Evolutionary conservation across 2,329 filamentous ascomycete species (phyloP).

Genomic region (Pezicula radicicola): DNA sequence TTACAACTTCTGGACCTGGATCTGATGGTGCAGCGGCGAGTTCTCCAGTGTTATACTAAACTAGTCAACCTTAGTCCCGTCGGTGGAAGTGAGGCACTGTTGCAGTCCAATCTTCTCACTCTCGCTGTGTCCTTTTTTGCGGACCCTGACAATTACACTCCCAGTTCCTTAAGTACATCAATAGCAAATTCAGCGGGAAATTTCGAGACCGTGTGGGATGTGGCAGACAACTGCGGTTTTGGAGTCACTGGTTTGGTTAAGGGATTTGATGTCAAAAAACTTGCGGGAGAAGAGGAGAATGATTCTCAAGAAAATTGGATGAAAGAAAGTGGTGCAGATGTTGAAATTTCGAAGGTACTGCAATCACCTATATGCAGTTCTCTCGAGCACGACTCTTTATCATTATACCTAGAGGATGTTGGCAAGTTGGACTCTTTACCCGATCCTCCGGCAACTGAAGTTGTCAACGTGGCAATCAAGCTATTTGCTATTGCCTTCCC

Average conservation of each 20-base stretch:
- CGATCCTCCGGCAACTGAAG: conserved; percentile 85
- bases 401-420: conserved; percentile 64
- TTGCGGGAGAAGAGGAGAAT: conserved; percentile 66
- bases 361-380: conserved; percentile 76
- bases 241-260: conserved; percentile 83
- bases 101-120: conserved; percentile 89
- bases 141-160: conserved; percentile 83
- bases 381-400: conserved; percentile 84
- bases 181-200: conserved; percentile 87
- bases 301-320: conserved; percentile 47
- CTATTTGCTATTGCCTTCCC: conserved; percentile 90
- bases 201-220: conserved; percentile 94
- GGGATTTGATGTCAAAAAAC: conserved; percentile 68
- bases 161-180: conserved; percentile 81
- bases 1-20: conserved; percentile 88
- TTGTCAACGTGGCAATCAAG: conserved; percentile 91
- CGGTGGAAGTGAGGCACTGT: conserved; percentile 78
- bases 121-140: conserved; percentile 89
- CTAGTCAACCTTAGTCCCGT: conserved; percentile 84
- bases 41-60: conserved; percentile 92
- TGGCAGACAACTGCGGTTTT: conserved; percentile 91
- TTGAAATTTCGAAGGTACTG: conserved; percentile 58
- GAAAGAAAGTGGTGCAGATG: conserved; percentile 57
- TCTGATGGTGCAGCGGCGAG: conserved; percentile 87
- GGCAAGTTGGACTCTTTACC: conserved; percentile 45